These are phyloP conservation scores for Odonthalia washingtoniensis DNA, from an alignment of 31 red algal genomes.

Conservation along the genomic window DNA sequence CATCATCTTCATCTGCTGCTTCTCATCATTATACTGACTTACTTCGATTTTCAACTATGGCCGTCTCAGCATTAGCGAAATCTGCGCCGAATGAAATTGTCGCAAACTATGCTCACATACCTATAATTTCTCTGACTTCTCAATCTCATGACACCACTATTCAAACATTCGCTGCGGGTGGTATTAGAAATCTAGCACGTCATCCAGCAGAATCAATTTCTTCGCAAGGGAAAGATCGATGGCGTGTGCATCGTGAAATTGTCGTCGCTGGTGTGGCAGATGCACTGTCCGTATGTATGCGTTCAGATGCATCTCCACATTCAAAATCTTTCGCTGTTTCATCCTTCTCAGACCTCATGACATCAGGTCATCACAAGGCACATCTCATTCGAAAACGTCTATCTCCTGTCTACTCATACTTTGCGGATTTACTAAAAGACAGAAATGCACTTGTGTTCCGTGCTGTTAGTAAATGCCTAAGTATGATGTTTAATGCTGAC, in stretches of 20 bases:
- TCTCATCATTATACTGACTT: constrained; percentile 53
- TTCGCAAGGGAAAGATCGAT: not conserved
- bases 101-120: constrained; percentile 44
- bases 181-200: constrained; percentile 68
- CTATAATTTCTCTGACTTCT: constrained; percentile 40
- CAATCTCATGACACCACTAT: constrained; percentile 42
- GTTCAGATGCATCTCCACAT: constrained; percentile 34
- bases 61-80: constrained; percentile 69
- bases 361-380: constrained; percentile 67
- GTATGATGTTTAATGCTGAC: constrained; percentile 46
- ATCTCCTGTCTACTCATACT: constrained; percentile 45
- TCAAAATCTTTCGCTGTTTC: constrained; percentile 56
- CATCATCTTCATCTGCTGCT: not conserved
- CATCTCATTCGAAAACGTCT: constrained; percentile 61
- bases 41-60: constrained; percentile 46
- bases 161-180: constrained; percentile 73
- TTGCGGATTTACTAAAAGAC: constrained; percentile 47
- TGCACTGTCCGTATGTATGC: constrained; percentile 54
- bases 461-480: constrained; percentile 37
- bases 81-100: constrained; percentile 49
- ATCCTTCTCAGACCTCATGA: constrained; percentile 75
- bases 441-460: constrained; percentile 52
- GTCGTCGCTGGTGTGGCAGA: constrained; percentile 58
- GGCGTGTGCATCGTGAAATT: constrained; percentile 71
- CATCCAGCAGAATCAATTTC: constrained; percentile 26